Evolutionary conservation across 257 asterid species (phyloP).

Genomic region (Plantago major): DNA sequence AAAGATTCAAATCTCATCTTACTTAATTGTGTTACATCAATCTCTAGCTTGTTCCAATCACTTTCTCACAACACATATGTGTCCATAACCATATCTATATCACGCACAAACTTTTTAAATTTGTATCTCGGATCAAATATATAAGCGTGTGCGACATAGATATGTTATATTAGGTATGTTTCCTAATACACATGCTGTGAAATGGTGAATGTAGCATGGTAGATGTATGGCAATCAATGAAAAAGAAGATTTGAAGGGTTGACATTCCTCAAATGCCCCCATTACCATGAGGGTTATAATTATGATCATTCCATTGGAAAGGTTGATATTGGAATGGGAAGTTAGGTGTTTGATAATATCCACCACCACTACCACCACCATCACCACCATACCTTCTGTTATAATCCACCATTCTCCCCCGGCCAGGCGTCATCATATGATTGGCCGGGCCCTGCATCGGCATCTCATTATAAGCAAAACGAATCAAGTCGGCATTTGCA

Average conservation of each 20-base stretch:
- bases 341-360: slow-evolving; percentile 33
- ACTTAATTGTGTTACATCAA: not conserved
- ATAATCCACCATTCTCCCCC: slow-evolving; percentile 13
- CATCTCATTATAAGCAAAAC: slow-evolving; percentile 30
- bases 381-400: slow-evolving; percentile 18
- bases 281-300: slow-evolving; percentile 28
- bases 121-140: no score
- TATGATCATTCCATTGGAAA: slow-evolving; percentile 31
- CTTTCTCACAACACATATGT: no score
- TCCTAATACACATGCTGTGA: no score
- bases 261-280: slow-evolving; percentile 23
- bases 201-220: not conserved
- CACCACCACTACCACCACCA: slow-evolving; percentile 22
- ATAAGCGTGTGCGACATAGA: no score
- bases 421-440: slow-evolving; percentile 5
- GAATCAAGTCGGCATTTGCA: slow-evolving; percentile 39
- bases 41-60: no score
- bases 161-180: no score
- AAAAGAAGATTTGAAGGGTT: not conserved
- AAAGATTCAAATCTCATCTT: not conserved
- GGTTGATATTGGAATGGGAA: slow-evolving; percentile 19
- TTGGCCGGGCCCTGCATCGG: slow-evolving; percentile 8
- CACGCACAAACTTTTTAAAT: no score
- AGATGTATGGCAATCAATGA: slow-evolving; percentile 1
- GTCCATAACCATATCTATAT: no score